Base-by-base conservation (phyloP, 257 asterid genomes). In the Capsicum chinense region DNA sequence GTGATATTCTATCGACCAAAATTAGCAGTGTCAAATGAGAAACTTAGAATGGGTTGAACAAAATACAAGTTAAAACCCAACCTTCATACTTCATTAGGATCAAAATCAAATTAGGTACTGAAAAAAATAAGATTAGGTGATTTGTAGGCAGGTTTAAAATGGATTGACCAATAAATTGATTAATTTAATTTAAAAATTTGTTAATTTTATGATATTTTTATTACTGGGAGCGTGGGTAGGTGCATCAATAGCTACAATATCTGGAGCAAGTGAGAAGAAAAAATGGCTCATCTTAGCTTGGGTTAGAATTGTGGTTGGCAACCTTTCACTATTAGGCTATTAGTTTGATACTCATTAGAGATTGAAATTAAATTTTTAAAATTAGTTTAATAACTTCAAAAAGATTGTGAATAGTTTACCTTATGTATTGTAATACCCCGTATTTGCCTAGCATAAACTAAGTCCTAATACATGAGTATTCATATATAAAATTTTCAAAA, bases 291-390 rank as follows among this genome's bases (percentile, higher is more conserved):
- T 95, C 60, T 86, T 97, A 85, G 98, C 98, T 10, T 97, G 98
- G 98, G 98, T 93, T 7, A 97, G 99, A 90, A 97, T 97, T 0
- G 98, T 95, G 16, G 98, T 97, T 0, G 98, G 99, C 44, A 97
- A 97, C 80, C 92, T 97, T 19, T 95, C 98, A 52, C 92, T 95
- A 39, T 35, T 95, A 84, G 98, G 99, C 98, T 69, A 88, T 96
- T 26, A 98, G 99, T 17, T 90, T 93, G 91, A 37, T 84, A n/a
- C 94, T 96, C 83, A 89, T 96, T 56, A 74, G 91, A 82, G 90
- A 89, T 21, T 90, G 86, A 88, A 52, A 39, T 14, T 68, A 68
- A 7, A 54, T 52, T 16, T 52, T 15, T 52, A 26, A 26, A 26
- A 21, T 19, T 39, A 39, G 42, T 39, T 39, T 2, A 17, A 15